phyloP scores from a whole-genome alignment of 129 eudicot species.

The Cynara cardunculus region DNA sequence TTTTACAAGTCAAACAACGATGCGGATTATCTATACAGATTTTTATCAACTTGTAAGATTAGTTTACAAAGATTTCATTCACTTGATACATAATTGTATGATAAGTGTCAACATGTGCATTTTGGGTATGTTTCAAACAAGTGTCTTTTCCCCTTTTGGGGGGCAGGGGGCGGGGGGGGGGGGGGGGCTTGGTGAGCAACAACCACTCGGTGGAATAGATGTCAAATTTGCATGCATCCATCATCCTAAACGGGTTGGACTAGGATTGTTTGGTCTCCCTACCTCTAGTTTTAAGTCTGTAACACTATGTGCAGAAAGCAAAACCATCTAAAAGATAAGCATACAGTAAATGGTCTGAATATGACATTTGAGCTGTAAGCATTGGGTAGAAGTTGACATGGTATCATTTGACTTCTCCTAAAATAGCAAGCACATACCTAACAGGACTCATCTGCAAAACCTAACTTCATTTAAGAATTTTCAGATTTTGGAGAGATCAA shows the following conservation, averaged over 20 bases:
- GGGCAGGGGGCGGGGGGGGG: too few relatives aligned
- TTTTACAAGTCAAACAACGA: too few relatives aligned
- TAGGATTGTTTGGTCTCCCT: too few relatives aligned
- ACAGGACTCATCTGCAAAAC: not conserved
- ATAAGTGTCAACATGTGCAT: not conserved
- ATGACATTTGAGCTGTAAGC: conserved; percentile 1
- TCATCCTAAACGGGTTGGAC: too few relatives aligned
- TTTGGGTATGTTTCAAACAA: not conserved
- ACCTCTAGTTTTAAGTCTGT: not conserved
- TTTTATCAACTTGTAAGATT: not conserved
- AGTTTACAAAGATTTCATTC: not conserved
- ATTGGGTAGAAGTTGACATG: not conserved
- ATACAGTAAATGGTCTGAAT: not conserved
- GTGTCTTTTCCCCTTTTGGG: not conserved
- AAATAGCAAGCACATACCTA: not conserved
- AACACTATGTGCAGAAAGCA: not conserved
- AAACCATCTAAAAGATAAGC: not conserved
- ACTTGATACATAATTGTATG: not conserved
- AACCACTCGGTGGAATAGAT: too few relatives aligned
- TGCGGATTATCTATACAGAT: too few relatives aligned
- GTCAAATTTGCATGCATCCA: too few relatives aligned
- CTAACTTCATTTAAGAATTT: not conserved
- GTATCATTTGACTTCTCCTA: not conserved
- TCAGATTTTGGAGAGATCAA: not conserved
- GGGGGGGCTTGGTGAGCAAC: too few relatives aligned